phyloP scores from a whole-genome alignment of 2,329 filamentous ascomycete genomes.

The Cucurbitaria berberidis region DNA sequence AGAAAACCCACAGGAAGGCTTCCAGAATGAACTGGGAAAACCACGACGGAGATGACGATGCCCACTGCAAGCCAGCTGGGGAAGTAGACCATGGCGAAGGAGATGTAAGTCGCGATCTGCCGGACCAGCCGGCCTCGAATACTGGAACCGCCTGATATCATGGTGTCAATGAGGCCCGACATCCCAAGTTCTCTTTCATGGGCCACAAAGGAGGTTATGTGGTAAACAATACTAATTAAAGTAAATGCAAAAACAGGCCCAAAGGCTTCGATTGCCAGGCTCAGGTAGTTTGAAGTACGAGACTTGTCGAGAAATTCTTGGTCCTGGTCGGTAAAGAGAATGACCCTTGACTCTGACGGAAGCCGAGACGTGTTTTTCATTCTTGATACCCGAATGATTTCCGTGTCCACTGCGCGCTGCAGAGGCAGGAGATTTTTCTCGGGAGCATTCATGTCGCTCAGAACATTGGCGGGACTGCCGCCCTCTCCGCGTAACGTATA shows the following conservation, averaged over 20 bases:
- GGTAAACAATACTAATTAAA: slow-evolving; percentile 30
- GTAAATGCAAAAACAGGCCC: slow-evolving; percentile 31
- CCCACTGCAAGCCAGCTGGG: slow-evolving; percentile 32
- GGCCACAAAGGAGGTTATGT: slow-evolving; percentile 34
- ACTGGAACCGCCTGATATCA: slow-evolving; percentile 32
- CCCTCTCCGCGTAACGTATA: slow-evolving; percentile 28
- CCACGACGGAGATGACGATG: slow-evolving; percentile 22
- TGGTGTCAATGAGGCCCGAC: slow-evolving; percentile 33
- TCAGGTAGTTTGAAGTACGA: slow-evolving; percentile 17
- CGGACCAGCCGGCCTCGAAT: slow-evolving; percentile 24
- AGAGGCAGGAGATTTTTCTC: slow-evolving; percentile 29
- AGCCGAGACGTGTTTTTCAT: slow-evolving; percentile 7
- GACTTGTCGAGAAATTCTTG: slow-evolving; percentile 16
- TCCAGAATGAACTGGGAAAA: slow-evolving; percentile 24
- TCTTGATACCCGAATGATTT: slow-evolving; percentile 52
- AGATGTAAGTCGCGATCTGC: slow-evolving; percentile 28
- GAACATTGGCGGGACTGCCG: slow-evolving; percentile 19
- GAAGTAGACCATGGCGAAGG: slow-evolving; percentile 36
- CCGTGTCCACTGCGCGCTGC: slow-evolving; percentile 30
- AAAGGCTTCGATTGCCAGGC: slow-evolving; percentile 20
- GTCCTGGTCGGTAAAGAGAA: slow-evolving; percentile 23
- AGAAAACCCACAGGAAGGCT: slow-evolving; percentile 26
- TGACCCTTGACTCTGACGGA: slow-evolving; percentile 13
- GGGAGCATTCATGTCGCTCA: slow-evolving; percentile 12
- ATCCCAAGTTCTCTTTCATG: slow-evolving; percentile 34